Conservation (phyloP, 352 stramenopile species). For the Phytophthora pisi region DNA sequence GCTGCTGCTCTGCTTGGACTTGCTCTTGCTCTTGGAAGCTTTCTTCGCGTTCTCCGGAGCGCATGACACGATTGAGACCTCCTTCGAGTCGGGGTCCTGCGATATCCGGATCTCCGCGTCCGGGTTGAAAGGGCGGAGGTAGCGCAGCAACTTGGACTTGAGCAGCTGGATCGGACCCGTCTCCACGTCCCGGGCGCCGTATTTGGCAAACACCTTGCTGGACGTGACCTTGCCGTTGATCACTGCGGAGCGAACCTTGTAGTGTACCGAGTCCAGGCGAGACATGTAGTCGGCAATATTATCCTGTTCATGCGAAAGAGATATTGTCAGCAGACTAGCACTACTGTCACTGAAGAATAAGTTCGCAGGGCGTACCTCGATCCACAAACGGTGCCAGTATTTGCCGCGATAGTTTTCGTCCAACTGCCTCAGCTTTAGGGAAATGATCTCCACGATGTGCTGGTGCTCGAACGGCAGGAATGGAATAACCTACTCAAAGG, state of each 20-base stretch:
- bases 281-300: conserved; percentile 75
- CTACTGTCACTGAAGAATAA: not conserved
- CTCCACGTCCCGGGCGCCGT: conserved; percentile 82
- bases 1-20: conserved; percentile 4
- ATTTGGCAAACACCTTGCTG: conserved; percentile 85
- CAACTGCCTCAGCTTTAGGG: conserved; percentile 80
- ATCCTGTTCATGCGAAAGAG: conserved; percentile 21
- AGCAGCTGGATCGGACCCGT: conserved; percentile 79
- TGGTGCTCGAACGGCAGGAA: conserved; percentile 89
- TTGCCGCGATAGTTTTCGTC: conserved; percentile 73
- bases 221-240: conserved; percentile 54
- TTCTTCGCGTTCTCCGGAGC: conserved; percentile 20
- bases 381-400: conserved; percentile 81
- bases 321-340: not conserved
- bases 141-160: conserved; percentile 82
- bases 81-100: conserved; percentile 38
- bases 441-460: conserved; percentile 82
- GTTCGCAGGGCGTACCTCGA: conserved; percentile 51
- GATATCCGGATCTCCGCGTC: conserved; percentile 75
- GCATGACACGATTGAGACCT: conserved; percentile 74
- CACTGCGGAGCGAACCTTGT: conserved; percentile 63
- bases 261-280: conserved; percentile 72
- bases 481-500: conserved; percentile 72
- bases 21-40: conserved; percentile 11
- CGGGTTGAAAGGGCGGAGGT: conserved; percentile 78